Evolutionary conservation across 2,329 filamentous ascomycete genomes (phyloP).

Genomic region (Curvularia sp.): DNA sequence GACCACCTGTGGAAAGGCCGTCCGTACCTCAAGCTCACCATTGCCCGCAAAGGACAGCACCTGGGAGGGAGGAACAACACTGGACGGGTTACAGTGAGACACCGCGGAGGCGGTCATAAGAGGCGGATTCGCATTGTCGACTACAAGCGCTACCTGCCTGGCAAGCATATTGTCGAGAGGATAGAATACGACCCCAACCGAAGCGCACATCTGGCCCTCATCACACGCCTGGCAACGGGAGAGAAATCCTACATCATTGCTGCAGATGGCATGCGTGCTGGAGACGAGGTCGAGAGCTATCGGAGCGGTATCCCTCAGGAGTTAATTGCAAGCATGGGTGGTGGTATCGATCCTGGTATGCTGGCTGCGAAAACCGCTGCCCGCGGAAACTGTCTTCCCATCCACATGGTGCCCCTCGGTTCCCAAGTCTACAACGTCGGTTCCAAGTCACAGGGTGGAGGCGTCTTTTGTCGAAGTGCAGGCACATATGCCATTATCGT

Average conservation of each 20-base stretch:
- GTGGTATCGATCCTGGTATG: conserved; percentile 91
- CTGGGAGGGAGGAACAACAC: conserved; percentile 92
- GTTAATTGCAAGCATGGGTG: conserved; percentile 89
- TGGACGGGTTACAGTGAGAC: conserved; percentile 85
- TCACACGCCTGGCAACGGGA: conserved; percentile 76
- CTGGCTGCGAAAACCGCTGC: conserved; percentile 92
- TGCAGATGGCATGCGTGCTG: conserved; percentile 90
- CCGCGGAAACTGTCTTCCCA: conserved; percentile 90
- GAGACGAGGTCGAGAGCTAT: conserved; percentile 92
- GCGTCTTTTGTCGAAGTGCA: conserved; percentile 92
- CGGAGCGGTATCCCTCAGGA: conserved; percentile 86
- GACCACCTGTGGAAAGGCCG: conserved; percentile 96
- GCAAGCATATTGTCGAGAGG: conserved; percentile 86
- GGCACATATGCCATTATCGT: conserved; percentile 90
- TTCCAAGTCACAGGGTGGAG: conserved; percentile 72
- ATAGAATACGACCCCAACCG: conserved; percentile 97
- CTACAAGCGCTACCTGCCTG: conserved; percentile 78
- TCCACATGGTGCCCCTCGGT: conserved; percentile 96
- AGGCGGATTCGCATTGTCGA: conserved; percentile 90
- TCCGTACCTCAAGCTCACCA: conserved; percentile 81
- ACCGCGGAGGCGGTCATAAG: conserved; percentile 91
- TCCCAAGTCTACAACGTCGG: conserved; percentile 92
- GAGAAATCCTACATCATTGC: conserved; percentile 90
- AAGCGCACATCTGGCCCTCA: conserved; percentile 88
- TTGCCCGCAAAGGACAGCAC: conserved; percentile 88